Evolutionary conservation across 2,329 filamentous ascomycete species (phyloP).

Genomic region (Ophioceras dolichostomum): DNA sequence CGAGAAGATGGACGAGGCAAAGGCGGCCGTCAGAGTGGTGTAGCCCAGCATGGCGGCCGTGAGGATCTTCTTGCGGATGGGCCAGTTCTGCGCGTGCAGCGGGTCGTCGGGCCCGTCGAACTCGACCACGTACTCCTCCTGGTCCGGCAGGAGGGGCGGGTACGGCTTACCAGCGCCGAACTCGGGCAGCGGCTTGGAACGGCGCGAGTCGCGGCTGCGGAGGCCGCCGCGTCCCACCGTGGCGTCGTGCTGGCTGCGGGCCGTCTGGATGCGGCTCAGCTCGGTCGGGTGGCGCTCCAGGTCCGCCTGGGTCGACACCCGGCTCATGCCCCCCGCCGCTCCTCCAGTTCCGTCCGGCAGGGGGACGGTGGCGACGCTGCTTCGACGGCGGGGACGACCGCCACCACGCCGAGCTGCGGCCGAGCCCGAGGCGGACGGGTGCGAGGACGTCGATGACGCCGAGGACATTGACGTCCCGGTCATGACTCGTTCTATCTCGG

Average conservation of each 20-base stretch:
- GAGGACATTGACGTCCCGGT: conserved; percentile 40
- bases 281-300: conserved; percentile 59
- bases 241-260: conserved; percentile 54
- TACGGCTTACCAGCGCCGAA: conserved; percentile 67
- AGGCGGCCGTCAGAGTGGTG: conserved; percentile 59
- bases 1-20: conserved; percentile 66
- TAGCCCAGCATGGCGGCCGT: conserved; percentile 60
- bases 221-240: conserved; percentile 48
- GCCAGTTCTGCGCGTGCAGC: conserved; percentile 81
- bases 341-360: no score
- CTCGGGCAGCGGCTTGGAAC: conserved; percentile 47
- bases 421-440: conserved; percentile 8
- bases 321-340: conserved; percentile 36
- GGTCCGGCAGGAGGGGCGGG: conserved; percentile 55
- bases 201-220: conserved; percentile 27
- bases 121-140: conserved; percentile 66
- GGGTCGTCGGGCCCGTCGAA: conserved; percentile 79
- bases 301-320: conserved; percentile 52
- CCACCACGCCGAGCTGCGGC: background rate
- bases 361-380: no score
- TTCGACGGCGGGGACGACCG: no score
- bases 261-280: conserved; percentile 59
- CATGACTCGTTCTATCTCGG: conserved; percentile 44
- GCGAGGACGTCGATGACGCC: conserved; percentile 33
- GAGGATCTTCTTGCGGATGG: conserved; percentile 60